These are phyloP conservation scores for Steccherinum ochraceum DNA, from an alignment of 768 basidiomycete genomes.

Conservation along the genomic window DNA sequence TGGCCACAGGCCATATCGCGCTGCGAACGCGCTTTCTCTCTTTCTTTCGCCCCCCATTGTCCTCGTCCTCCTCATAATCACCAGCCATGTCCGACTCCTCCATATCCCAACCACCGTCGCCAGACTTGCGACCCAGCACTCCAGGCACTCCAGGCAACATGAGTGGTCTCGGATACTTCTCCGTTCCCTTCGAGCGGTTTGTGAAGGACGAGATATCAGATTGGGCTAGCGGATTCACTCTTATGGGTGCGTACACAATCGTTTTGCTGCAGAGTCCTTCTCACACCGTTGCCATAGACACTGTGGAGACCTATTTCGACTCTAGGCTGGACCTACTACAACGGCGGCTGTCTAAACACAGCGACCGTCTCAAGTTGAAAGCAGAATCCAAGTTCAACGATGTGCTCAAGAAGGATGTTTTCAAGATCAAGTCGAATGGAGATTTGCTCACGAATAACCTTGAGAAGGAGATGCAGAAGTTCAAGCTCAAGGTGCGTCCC, in stretches of 20 bases:
- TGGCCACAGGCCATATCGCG: conserved; percentile 4
- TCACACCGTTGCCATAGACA: conserved; percentile 50
- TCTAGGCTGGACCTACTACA: conserved; percentile 80
- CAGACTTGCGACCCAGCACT: conserved; percentile 18
- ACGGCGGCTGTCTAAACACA: conserved; percentile 80
- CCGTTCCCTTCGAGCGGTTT: conserved; percentile 66
- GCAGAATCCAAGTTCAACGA: conserved; percentile 63
- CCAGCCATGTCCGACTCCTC: not conserved
- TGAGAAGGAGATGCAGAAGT: conserved; percentile 80
- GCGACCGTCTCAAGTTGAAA: conserved; percentile 73
- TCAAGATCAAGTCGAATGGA: conserved; percentile 56
- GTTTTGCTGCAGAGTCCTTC: no score
- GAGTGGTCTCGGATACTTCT: conserved; percentile 48
- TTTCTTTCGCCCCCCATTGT: not conserved
- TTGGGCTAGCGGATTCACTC: conserved; percentile 77
- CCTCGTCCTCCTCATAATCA: no score
- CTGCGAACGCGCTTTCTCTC: not conserved
- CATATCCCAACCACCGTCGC: conserved; percentile 32
- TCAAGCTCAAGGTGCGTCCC: conserved; percentile 71
- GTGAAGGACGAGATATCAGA: conserved; percentile 69
- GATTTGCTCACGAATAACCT: conserved; percentile 68
- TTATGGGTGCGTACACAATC: conserved; percentile 60
- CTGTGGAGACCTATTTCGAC: conserved; percentile 93
- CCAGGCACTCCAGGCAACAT: conserved; percentile 20
- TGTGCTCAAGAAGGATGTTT: conserved; percentile 46